Conservation (phyloP, 2,329 filamentous ascomycete species). For the Penicillium sp. region DNA sequence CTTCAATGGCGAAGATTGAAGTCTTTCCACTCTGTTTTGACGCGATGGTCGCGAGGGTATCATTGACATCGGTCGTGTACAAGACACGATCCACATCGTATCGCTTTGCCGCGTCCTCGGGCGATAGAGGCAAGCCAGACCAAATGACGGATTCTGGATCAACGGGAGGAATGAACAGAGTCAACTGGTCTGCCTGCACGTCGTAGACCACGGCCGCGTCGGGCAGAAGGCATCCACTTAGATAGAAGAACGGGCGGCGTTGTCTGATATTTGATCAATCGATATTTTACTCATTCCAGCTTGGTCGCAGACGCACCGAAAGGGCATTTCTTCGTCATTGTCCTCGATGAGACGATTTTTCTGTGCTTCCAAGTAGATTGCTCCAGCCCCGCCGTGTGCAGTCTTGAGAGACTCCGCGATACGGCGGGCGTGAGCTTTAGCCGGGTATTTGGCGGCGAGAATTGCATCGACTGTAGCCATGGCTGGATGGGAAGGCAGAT, state of each 20-base stretch:
- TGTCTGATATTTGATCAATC: too few relatives aligned
- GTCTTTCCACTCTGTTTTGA: slow-evolving; percentile 35
- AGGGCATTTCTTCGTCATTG: slow-evolving; percentile 74
- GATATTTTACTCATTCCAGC: too few relatives aligned
- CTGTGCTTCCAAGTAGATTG: slow-evolving; percentile 84
- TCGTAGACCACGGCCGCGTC: slow-evolving; percentile 80
- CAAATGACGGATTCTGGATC: slow-evolving; percentile 88
- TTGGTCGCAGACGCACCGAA: slow-evolving; percentile 56
- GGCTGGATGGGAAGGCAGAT: slow-evolving; percentile 4
- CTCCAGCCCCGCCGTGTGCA: slow-evolving; percentile 58
- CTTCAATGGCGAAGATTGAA: slow-evolving; percentile 68
- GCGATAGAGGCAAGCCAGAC: slow-evolving; percentile 77
- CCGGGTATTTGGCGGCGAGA: slow-evolving; percentile 62
- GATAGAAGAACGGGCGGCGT: slow-evolving; percentile 89
- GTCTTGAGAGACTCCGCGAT: slow-evolving; percentile 73
- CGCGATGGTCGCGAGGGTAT: slow-evolving; percentile 54
- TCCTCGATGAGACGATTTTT: slow-evolving; percentile 79
- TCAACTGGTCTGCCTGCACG: slow-evolving; percentile 64
- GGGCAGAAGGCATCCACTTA: slow-evolving; percentile 76
- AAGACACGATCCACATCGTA: slow-evolving; percentile 79
- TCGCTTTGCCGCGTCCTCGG: slow-evolving; percentile 64
- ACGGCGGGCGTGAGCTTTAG: slow-evolving; percentile 75
- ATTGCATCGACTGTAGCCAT: slow-evolving; percentile 38
- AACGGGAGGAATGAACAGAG: slow-evolving; percentile 82
- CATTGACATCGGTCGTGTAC: slow-evolving; percentile 67